These are phyloP conservation scores for Pythium aphanidermatum DNA, from an alignment of 352 stramenopile genomes.

Conservation along the genomic window DNA sequence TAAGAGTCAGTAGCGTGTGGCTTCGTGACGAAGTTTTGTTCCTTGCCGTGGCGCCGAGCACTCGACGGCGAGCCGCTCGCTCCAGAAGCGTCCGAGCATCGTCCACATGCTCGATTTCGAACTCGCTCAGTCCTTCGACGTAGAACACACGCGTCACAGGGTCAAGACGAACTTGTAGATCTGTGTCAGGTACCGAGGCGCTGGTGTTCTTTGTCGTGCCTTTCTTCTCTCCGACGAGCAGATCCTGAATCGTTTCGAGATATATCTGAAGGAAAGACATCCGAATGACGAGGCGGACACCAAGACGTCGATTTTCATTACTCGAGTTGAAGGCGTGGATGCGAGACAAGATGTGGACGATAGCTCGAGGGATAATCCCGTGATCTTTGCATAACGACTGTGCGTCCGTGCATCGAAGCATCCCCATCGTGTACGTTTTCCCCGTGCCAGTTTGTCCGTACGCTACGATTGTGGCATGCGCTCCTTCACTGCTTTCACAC, in stretches of 20 bases:
- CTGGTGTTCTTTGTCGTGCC: not conserved
- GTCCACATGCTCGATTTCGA: slow-evolving; percentile 36
- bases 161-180: slow-evolving; percentile 46
- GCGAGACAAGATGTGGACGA: slow-evolving; percentile 44
- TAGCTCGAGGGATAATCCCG: slow-evolving; percentile 58
- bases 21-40: slow-evolving; percentile 72
- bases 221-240: not conserved
- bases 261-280: slow-evolving; percentile 77
- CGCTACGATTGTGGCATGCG: slow-evolving; percentile 47
- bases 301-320: not conserved
- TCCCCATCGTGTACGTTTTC: slow-evolving; percentile 78
- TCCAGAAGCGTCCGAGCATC: slow-evolving; percentile 45
- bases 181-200: not conserved
- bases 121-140: slow-evolving; percentile 48
- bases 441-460: slow-evolving; percentile 73
- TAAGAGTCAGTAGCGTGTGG: slow-evolving; percentile 62
- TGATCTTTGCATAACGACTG: slow-evolving; percentile 23
- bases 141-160: slow-evolving; percentile 42
- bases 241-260: slow-evolving; percentile 64
- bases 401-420: slow-evolving; percentile 32
- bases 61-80: slow-evolving; percentile 37
- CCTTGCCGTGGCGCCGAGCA: slow-evolving; percentile 44
- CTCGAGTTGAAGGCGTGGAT: slow-evolving; percentile 14
- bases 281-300: slow-evolving; percentile 15
- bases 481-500: slow-evolving; percentile 1